Evolutionary conservation across 2,329 filamentous ascomycete genomes (phyloP).

Genomic region (Pleurostoma richardsiae): DNA sequence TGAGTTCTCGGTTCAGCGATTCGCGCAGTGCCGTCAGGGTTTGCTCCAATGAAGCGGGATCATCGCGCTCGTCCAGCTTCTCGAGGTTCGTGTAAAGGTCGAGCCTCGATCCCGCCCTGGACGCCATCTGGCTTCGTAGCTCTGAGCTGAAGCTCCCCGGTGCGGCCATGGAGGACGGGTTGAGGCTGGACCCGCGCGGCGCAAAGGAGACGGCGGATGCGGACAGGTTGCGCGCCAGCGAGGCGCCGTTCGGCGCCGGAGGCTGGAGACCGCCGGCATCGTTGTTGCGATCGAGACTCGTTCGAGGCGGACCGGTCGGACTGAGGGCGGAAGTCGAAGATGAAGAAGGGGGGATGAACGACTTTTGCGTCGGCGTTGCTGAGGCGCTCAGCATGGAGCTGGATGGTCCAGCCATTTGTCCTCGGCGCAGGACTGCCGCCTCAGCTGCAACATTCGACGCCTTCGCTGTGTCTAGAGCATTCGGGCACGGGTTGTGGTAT

Average conservation of each 20-base stretch:
- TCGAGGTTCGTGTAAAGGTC: conserved; percentile 44
- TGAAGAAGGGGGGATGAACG: conserved; percentile 32
- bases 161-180: conserved; percentile 52
- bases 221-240: conserved; percentile 37
- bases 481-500: too few species aligned
- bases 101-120: conserved; percentile 57
- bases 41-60: conserved; percentile 58
- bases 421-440: conserved; percentile 20
- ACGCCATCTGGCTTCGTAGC: conserved; percentile 67
- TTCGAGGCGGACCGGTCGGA: conserved; percentile 27
- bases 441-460: conserved; percentile 18
- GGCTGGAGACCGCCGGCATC: conserved; percentile 39
- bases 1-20: conserved; percentile 88
- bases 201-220: conserved; percentile 57
- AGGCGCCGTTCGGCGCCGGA: conserved; percentile 31
- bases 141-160: conserved; percentile 90
- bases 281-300: conserved; percentile 53
- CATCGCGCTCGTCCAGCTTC: conserved; percentile 59
- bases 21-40: conserved; percentile 73
- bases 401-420: conserved; percentile 28
- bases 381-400: conserved; percentile 46
- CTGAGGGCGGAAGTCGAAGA: conserved; percentile 30
- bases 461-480: too few species aligned
- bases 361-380: conserved; percentile 49
- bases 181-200: conserved; percentile 64